Conservation (phyloP, 306 rosid genomes). For the Prosopis cineraria region DNA sequence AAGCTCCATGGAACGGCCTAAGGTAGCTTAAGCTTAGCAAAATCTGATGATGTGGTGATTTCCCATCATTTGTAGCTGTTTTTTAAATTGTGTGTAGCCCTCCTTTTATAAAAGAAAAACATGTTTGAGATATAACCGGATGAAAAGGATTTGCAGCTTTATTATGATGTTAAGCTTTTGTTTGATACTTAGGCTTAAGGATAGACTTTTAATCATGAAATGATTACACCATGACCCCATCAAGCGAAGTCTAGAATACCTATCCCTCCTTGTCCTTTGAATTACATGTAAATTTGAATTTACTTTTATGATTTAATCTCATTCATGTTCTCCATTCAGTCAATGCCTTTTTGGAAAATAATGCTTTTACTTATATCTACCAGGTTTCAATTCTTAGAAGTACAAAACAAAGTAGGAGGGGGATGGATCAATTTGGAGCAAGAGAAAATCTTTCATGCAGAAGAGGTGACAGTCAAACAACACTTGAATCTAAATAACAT, state of each 20-base stretch:
- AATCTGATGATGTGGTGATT: slow-evolving; percentile 23
- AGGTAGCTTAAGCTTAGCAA: slow-evolving; percentile 54
- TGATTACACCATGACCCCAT: slow-evolving; percentile 18
- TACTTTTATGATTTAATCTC: background rate
- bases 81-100: too few relatives aligned
- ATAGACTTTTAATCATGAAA: slow-evolving; percentile 20
- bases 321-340: background rate
- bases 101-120: too few relatives aligned
- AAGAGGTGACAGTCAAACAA: slow-evolving; percentile 25
- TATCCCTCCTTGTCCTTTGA: background rate
- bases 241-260: background rate
- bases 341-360: background rate
- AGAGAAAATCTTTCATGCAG: slow-evolving; percentile 60
- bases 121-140: too few relatives aligned
- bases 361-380: slow-evolving; percentile 7
- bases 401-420: slow-evolving; percentile 52
- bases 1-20: slow-evolving; percentile 91
- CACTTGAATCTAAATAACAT: background rate
- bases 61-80: slow-evolving; percentile 7
- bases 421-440: slow-evolving; percentile 83
- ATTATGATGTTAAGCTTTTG: background rate
- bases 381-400: slow-evolving; percentile 86
- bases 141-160: too few relatives aligned
- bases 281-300: background rate
- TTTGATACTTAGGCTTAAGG: background rate